Evolutionary conservation across 139 green algal species (phyloP).

Genomic region (Coelastrella sp.): DNA sequence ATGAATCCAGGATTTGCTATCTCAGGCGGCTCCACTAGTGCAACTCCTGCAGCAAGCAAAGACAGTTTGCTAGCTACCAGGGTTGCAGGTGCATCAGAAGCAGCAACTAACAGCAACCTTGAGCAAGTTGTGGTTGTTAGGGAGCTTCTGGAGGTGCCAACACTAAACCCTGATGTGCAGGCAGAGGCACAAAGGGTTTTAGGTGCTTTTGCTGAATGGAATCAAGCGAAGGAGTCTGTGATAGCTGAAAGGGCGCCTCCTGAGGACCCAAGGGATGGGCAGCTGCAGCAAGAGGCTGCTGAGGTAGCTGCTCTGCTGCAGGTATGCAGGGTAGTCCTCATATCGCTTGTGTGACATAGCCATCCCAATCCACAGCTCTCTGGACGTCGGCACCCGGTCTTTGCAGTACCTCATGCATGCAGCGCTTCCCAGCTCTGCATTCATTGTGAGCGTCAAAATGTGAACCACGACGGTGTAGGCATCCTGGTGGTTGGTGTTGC

Average conservation of each 20-base stretch:
- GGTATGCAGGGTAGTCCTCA: neutral
- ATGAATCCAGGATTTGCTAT: neutral
- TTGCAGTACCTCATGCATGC: no score
- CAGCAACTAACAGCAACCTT: neutral
- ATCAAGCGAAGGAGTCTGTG: neutral
- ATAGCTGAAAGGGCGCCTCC: neutral
- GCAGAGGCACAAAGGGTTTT: neutral
- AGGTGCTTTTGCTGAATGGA: neutral
- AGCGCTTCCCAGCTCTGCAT: no score
- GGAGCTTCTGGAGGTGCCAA: constrained; percentile 29
- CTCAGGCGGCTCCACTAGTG: neutral
- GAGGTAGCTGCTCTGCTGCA: constrained; percentile 34
- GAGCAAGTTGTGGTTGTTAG: constrained; percentile 26
- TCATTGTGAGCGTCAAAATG: no score
- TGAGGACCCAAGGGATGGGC: neutral
- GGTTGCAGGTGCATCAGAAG: neutral
- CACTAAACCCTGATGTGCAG: constrained; percentile 10
- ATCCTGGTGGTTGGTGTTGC: no score
- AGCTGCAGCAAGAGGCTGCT: neutral
- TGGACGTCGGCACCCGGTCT: no score
- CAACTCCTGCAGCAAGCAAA: neutral
- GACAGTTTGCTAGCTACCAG: constrained; percentile 2
- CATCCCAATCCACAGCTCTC: neutral
- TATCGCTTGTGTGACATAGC: neutral
- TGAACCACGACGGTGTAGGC: no score